Percentiles rank a stretch among this genome's conserved stretches.
These are phyloP conservation scores for Tilletia horrida DNA, from an alignment of 1,284 basidiomycete species.

Conservation along the genomic window DNA sequence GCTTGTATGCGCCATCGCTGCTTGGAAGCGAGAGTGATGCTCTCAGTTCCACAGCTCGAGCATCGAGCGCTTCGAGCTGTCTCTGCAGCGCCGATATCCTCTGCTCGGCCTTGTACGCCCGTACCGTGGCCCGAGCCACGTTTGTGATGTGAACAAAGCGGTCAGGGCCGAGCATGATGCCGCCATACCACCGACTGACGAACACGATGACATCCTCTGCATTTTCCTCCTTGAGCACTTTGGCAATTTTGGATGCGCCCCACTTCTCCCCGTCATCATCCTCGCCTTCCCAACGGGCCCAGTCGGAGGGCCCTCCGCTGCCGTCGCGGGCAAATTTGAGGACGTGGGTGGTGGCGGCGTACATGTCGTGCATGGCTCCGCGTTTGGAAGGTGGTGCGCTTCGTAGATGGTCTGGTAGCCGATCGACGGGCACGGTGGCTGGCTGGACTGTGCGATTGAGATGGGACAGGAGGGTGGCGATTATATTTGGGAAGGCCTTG, in stretches of 20 bases:
- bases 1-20: background rate
- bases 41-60: slow-evolving; percentile 23
- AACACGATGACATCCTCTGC: slow-evolving; percentile 48
- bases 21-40: background rate
- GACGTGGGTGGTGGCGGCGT: slow-evolving; percentile 45
- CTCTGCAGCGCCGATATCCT: slow-evolving; percentile 31
- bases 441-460: slow-evolving; percentile 48
- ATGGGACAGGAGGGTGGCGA: slow-evolving; percentile 40
- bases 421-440: slow-evolving; percentile 27
- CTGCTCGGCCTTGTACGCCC: slow-evolving; percentile 65
- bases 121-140: slow-evolving; percentile 70
- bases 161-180: slow-evolving; percentile 66
- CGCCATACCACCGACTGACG: slow-evolving; percentile 65
- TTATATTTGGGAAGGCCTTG: slow-evolving; percentile 19
- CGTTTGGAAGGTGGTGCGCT: slow-evolving; percentile 13
- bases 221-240: slow-evolving; percentile 39
- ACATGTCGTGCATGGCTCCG: slow-evolving; percentile 49
- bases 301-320: slow-evolving; percentile 46
- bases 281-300: slow-evolving; percentile 39
- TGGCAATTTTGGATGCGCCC: slow-evolving; percentile 43
- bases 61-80: slow-evolving; percentile 34
- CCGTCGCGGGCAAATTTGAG: slow-evolving; percentile 46
- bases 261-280: slow-evolving; percentile 53
- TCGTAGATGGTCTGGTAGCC: slow-evolving; percentile 32
- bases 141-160: slow-evolving; percentile 75